Percentiles rank a stretch among this genome's conserved stretches.
These are phyloP conservation scores for Cudoniella acicularis DNA, from an alignment of 495 filamentous ascomycete species.

Conservation along the genomic window DNA sequence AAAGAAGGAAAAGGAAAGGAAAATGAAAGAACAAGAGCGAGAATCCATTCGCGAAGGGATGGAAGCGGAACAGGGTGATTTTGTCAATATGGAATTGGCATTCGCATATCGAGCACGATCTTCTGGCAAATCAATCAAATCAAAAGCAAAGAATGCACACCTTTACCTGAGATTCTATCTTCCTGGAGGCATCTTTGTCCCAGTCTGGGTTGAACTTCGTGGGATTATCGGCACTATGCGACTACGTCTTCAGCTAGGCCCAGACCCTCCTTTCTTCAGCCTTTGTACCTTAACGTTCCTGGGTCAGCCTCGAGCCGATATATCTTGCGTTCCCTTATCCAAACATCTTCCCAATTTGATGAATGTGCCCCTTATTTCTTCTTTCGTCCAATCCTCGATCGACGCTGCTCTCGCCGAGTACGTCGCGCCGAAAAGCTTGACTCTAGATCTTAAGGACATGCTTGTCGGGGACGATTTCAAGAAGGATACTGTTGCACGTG, in stretches of 20 bases:
- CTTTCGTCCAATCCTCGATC: slow-evolving; percentile 69
- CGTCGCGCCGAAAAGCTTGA: slow-evolving; percentile 69
- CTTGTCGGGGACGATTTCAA: slow-evolving; percentile 73
- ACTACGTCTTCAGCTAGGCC: slow-evolving; percentile 62
- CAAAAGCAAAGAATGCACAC: slow-evolving; percentile 65
- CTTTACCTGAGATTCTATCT: slow-evolving; percentile 67
- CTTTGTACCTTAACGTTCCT: slow-evolving; percentile 68
- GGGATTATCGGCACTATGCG: slow-evolving; percentile 63
- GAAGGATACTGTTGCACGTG: slow-evolving; percentile 61
- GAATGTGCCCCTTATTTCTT: slow-evolving; percentile 66
- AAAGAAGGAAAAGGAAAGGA: slow-evolving; percentile 21
- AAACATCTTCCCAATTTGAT: slow-evolving; percentile 66
- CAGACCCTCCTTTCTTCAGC: slow-evolving; percentile 69
- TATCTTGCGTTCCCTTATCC: slow-evolving; percentile 63
- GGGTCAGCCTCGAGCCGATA: slow-evolving; percentile 70
- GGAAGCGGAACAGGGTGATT: slow-evolving; percentile 71
- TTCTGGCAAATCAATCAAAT: slow-evolving; percentile 50
- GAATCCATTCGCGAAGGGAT: slow-evolving; percentile 55
- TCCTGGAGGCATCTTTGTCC: slow-evolving; percentile 51
- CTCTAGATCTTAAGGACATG: slow-evolving; percentile 70
- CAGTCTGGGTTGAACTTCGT: slow-evolving; percentile 69
- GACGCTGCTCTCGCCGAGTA: slow-evolving; percentile 68
- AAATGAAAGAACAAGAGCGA: slow-evolving; percentile 38
- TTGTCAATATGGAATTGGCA: slow-evolving; percentile 66
- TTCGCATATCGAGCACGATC: slow-evolving; percentile 63